Evolutionary conservation across 2,329 filamentous ascomycete species (phyloP), one percentile per base, ranked within the genome.

Genomic region (Xenosphaeropsis pyriputrescens): DNA sequence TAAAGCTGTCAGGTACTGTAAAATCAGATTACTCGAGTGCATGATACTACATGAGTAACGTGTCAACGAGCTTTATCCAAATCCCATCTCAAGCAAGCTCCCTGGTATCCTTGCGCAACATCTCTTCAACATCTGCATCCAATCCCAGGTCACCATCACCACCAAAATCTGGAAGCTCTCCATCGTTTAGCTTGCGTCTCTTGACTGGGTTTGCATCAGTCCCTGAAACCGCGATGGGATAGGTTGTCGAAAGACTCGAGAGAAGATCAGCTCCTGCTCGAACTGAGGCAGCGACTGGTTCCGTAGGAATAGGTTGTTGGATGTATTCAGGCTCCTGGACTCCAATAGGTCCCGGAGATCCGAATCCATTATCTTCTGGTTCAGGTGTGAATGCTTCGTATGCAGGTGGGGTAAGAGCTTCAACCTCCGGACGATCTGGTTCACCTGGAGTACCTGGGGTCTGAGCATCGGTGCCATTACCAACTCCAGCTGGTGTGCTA

Each of bases 391-490:
- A 58, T 7, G 61, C 59, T 39, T 74, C 72, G 42, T 75, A 68
- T 2, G 75, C 64, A 1, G 82, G 83, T n/a, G 86, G 88, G 1
- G 88, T 95, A 39, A 95, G 67, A 5, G 79, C 82, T 57, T 96
- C 89, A 40, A 93, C 70, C 47, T 88, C 76, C 2, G 89, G 88
- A 26, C 85, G 76, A 43, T 77, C 75, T 11, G 74, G 73, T 45
- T 85, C 81, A 18, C 67, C 57, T 3, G 64, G 63, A 43, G 59
- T 68, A 29, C 58, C 60, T n/a, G 57, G 58, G 29, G 32, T 54
- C 47, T 44, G 50, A 45, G n/a, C 48, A 43, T 51, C 57, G 31
- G 51, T 53, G n/a, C 59, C 43, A 47, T 65, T 53, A 35, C 64
- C 57, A 7, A 64, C 62, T 2, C 65, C 63, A 3, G 65, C 60